Percentiles rank a stretch among this genome's conserved stretches.
Conservation (phyloP, 768 basidiomycete genomes). For the Rhizopogon sp. region DNA sequence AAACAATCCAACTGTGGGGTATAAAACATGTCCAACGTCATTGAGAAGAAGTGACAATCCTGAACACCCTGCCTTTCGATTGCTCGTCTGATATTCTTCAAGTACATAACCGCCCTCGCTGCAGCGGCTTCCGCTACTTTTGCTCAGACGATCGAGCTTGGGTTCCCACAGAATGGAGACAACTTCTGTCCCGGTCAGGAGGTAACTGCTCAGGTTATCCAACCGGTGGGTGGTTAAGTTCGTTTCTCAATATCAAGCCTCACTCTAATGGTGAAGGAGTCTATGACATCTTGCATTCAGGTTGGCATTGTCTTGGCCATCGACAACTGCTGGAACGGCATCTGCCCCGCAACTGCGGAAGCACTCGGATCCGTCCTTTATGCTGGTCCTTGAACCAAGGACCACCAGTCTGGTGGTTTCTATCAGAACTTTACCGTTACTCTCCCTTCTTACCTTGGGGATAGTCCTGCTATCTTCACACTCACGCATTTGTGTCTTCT, state of each 20-base stretch:
- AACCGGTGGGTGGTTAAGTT: conserved; percentile 13
- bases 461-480: conserved; percentile 24
- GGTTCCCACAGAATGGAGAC: conserved; percentile 15
- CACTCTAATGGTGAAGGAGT: conserved; percentile 8
- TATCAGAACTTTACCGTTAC: conserved; percentile 26
- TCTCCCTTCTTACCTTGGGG: not conserved
- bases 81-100: conserved; percentile 11
- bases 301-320: conserved; percentile 28
- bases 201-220: conserved; percentile 15
- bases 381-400: conserved; percentile 20
- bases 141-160: conserved; percentile 24
- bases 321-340: conserved; percentile 11
- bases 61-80: not conserved
- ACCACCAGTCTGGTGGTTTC: conserved; percentile 11
- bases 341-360: conserved; percentile 16
- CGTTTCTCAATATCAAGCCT: not conserved
- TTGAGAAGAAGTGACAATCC: not conserved
- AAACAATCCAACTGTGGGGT: too few relatives aligned
- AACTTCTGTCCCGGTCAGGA: conserved; percentile 11
- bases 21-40: too few relatives aligned
- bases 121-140: conserved; percentile 8
- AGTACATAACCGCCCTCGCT: conserved; percentile 5
- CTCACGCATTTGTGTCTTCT: conserved; percentile 25
- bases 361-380: conserved; percentile 22
- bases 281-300: conserved; percentile 14